Evolutionary conservation across 139 green algal species (phyloP).

Genomic region (Micractinium conductrix): DNA sequence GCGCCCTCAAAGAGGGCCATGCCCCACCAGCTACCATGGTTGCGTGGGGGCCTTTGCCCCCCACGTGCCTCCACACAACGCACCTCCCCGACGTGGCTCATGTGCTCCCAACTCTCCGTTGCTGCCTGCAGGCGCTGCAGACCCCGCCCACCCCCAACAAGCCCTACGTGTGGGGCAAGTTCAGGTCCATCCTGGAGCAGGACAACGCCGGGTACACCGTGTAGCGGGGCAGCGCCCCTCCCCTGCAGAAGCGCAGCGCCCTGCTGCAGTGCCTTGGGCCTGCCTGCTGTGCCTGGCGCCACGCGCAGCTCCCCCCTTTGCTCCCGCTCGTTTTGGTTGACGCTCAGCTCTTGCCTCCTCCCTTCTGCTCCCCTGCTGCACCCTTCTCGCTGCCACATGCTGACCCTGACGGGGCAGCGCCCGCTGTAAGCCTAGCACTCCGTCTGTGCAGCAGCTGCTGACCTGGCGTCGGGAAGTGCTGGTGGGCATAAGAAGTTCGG

Average conservation of each 20-base stretch:
- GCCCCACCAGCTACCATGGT: too few species aligned
- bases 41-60: too few species aligned
- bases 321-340: not conserved
- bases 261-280: not conserved
- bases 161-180: conserved; percentile 21
- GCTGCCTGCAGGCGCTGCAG: conserved; percentile 21
- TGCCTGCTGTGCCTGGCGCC: not conserved
- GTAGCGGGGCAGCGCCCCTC: conserved; percentile 1
- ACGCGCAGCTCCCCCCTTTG: too few species aligned
- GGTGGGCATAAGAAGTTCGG: too few species aligned
- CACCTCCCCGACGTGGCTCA: not conserved
- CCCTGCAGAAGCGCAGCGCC: not conserved
- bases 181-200: conserved; percentile 42
- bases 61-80: not conserved
- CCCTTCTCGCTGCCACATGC: not conserved
- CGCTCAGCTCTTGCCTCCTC: not conserved
- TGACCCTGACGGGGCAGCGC: not conserved
- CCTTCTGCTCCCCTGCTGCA: not conserved
- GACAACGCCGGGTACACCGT: conserved; percentile 54
- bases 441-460: too few species aligned
- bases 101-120: not conserved
- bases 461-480: too few species aligned
- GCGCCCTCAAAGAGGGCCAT: too few species aligned
- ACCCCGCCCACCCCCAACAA: conserved; percentile 19
- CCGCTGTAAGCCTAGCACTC: too few species aligned